Evolutionary conservation across 2,329 filamentous ascomycete genomes (phyloP).

Genomic region (Hymenoscyphus infarciens): DNA sequence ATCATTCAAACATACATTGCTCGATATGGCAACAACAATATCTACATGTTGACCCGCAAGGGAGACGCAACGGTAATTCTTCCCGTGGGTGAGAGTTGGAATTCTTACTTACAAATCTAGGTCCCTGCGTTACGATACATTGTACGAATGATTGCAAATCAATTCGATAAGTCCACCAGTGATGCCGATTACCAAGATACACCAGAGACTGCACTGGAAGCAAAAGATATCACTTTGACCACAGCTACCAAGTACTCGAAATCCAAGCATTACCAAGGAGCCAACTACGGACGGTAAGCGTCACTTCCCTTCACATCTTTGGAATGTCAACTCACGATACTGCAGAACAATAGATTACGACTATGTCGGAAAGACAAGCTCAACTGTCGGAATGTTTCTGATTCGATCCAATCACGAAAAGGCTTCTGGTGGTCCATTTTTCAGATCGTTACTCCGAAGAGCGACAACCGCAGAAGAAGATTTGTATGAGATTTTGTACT

Average conservation of each 20-base stretch:
- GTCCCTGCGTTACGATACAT: conserved; percentile 18
- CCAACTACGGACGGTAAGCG: conserved; percentile 11
- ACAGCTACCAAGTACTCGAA: conserved; percentile 13
- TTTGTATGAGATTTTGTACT: conserved; percentile 43
- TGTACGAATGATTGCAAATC: conserved; percentile 12
- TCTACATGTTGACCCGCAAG: conserved; percentile 43
- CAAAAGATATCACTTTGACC: conserved; percentile 10
- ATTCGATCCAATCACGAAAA: conserved; percentile 44
- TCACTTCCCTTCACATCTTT: background rate
- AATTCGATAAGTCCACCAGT: conserved; percentile 10
- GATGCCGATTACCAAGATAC: conserved; percentile 17
- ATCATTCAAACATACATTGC: conserved; percentile 38
- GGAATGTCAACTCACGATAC: background rate
- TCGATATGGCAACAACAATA: conserved; percentile 38
- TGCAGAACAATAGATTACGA: conserved; percentile 17
- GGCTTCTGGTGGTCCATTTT: conserved; percentile 64
- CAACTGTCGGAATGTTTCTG: conserved; percentile 14
- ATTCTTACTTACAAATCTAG: background rate
- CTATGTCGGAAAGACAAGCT: conserved; percentile 17
- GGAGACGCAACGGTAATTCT: conserved; percentile 9
- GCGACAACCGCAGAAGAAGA: conserved; percentile 35
- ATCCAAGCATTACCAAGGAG: conserved; percentile 19
- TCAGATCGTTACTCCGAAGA: conserved; percentile 37
- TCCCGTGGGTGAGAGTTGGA: background rate
- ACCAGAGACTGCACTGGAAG: conserved; percentile 10